These are phyloP conservation scores for Microsporum ferrugineum DNA, from an alignment of 2,329 filamentous ascomycete species.

Conservation along the genomic window DNA sequence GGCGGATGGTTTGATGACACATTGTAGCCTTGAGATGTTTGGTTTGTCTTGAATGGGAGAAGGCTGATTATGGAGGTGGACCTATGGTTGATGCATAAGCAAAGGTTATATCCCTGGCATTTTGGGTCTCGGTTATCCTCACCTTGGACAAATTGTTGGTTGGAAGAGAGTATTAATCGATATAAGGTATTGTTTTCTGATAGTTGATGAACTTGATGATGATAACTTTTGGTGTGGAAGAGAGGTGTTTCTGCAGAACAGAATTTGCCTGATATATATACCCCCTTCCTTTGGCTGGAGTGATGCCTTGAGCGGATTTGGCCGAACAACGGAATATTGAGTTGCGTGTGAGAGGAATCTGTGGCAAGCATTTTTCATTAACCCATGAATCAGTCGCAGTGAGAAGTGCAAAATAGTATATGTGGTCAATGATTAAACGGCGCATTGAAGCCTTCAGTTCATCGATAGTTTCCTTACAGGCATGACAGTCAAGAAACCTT, in stretches of 20 bases:
- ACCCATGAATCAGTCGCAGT: not conserved
- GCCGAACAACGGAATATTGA: too few relatives aligned
- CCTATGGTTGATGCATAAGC: not conserved
- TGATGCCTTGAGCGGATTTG: too few relatives aligned
- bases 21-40: not conserved
- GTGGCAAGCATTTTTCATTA: not conserved
- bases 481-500: not conserved
- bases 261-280: too few relatives aligned
- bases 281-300: too few relatives aligned
- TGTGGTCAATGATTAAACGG: not conserved
- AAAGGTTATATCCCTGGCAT: not conserved
- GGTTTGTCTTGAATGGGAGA: not conserved
- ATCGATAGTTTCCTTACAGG: not conserved
- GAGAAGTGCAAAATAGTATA: not conserved
- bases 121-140: not conserved
- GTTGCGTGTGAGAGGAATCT: too few relatives aligned
- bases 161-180: not conserved
- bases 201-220: not conserved
- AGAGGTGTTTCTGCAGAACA: not conserved
- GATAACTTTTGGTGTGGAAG: not conserved
- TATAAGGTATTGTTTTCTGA: not conserved
- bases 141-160: not conserved
- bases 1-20: constrained; percentile 12
- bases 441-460: not conserved
- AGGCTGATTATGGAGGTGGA: not conserved